These are phyloP conservation scores for Calonectria henricotiae DNA, from an alignment of 2,329 filamentous ascomycete genomes.

Conservation along the genomic window DNA sequence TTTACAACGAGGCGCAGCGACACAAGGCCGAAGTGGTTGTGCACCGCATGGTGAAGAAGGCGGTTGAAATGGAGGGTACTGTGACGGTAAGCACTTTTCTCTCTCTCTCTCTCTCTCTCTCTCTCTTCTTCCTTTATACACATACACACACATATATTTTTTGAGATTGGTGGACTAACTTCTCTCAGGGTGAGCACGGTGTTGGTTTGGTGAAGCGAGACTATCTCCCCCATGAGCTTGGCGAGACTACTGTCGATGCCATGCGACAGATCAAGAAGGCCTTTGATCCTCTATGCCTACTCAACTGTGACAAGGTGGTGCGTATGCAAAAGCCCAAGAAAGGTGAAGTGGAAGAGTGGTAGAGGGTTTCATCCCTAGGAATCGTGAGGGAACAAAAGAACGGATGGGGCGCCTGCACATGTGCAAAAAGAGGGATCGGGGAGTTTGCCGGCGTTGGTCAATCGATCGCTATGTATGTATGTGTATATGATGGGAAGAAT, in stretches of 20 bases:
- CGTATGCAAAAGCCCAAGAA: constrained; percentile 69
- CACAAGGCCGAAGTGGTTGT: constrained; percentile 79
- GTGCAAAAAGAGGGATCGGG: constrained; percentile 10
- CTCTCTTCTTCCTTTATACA: no score
- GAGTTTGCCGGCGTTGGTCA: constrained; percentile 33
- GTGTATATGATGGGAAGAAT: constrained; percentile 30
- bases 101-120: no score
- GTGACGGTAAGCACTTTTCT: constrained; percentile 72
- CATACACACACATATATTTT: no score
- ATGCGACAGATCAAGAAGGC: constrained; percentile 91
- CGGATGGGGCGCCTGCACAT: constrained; percentile 14
- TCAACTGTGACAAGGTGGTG: constrained; percentile 81
- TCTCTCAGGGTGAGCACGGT: constrained; percentile 80
- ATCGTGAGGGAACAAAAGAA: not conserved
- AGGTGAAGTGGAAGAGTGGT: constrained; percentile 66
- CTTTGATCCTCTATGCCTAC: constrained; percentile 81
- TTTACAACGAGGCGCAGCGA: constrained; percentile 78
- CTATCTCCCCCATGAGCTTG: constrained; percentile 85
- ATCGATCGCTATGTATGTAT: constrained; percentile 5
- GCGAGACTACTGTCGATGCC: constrained; percentile 81
- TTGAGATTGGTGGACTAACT: not conserved
- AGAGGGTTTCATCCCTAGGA: constrained; percentile 26
- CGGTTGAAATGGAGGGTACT: constrained; percentile 88
- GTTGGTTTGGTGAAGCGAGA: constrained; percentile 89
- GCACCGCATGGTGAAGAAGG: constrained; percentile 88